These are phyloP conservation scores for Rhytidhysteron rufulum DNA, from an alignment of 2,329 filamentous ascomycete species.

Conservation along the genomic window DNA sequence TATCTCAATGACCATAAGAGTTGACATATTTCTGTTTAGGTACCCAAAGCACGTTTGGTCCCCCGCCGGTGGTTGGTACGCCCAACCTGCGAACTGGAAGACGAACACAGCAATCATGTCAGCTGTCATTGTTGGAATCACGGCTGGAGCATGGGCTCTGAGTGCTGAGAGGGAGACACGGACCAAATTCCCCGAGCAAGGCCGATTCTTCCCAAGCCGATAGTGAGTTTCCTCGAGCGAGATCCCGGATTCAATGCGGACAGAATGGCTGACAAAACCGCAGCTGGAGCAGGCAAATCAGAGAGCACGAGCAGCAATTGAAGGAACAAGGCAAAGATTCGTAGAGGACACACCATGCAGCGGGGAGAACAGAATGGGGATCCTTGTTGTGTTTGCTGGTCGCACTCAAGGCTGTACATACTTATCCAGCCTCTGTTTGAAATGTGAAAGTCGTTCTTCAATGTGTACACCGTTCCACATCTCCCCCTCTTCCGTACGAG, in stretches of 20 bases:
- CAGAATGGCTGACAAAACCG: slow-evolving; percentile 22
- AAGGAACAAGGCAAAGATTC: slow-evolving; percentile 24
- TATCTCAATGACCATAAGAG: slow-evolving; percentile 1
- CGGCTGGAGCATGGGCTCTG: slow-evolving; percentile 64
- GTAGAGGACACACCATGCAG: too few species aligned
- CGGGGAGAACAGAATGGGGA: slow-evolving; percentile 1
- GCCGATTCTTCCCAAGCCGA: slow-evolving; percentile 79
- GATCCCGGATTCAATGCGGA: neutral
- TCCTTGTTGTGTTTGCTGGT: slow-evolving; percentile 15
- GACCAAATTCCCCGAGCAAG: slow-evolving; percentile 70
- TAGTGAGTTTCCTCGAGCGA: slow-evolving; percentile 55
- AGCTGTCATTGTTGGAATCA: slow-evolving; percentile 64
- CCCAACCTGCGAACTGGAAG: slow-evolving; percentile 93
- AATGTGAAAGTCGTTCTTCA: slow-evolving; percentile 40
- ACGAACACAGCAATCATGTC: slow-evolving; percentile 78
- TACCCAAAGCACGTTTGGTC: slow-evolving; percentile 99
- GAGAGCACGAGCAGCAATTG: slow-evolving; percentile 62
- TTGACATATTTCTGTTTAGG: slow-evolving; percentile 42
- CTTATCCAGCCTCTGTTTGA: slow-evolving; percentile 34
- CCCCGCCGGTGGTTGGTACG: slow-evolving; percentile 95
- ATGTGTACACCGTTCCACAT: slow-evolving; percentile 48
- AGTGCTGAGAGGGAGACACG: slow-evolving; percentile 72
- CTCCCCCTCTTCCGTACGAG: slow-evolving; percentile 31
- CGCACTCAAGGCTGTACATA: slow-evolving; percentile 34
- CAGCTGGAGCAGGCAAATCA: slow-evolving; percentile 70